A percentile compares a stretch with the other conserved stretches of the same genome.
phyloP scores from a whole-genome alignment of 75 land plant species.

The Pseudotsuga menziesii region DNA sequence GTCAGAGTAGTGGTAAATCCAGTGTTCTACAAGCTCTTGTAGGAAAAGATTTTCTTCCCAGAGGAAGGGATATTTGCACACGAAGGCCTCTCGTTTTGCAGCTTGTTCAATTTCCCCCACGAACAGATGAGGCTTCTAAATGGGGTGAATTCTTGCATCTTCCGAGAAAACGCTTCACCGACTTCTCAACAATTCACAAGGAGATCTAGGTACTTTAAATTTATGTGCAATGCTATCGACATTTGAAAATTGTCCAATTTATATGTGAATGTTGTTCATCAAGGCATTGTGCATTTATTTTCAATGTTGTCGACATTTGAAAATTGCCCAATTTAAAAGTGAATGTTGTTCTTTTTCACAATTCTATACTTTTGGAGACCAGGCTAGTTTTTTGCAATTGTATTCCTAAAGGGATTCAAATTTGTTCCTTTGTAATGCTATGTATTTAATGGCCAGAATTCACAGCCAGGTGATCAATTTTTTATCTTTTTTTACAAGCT shows the following conservation, averaged over 20 bases:
- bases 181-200: conserved; percentile 63
- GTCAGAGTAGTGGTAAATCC: conserved; percentile 96
- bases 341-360: too few relatives aligned
- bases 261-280: too few relatives aligned
- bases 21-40: conserved; percentile 91
- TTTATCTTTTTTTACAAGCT: too few relatives aligned
- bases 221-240: conserved; percentile 5
- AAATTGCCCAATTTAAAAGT: too few relatives aligned
- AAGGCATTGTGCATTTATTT: neutral
- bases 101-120: conserved; percentile 46
- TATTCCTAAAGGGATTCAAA: too few relatives aligned
- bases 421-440: too few relatives aligned
- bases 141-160: conserved; percentile 89
- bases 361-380: too few relatives aligned
- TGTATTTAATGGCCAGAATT: too few relatives aligned
- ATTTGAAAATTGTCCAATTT: too few relatives aligned
- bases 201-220: conserved; percentile 91
- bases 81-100: conserved; percentile 82
- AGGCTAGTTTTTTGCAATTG: too few relatives aligned
- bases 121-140: conserved; percentile 18
- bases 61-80: conserved; percentile 82
- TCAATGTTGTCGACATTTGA: neutral
- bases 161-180: conserved; percentile 60
- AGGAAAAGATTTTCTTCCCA: conserved; percentile 77
- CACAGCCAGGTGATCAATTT: too few relatives aligned